A percentile compares a stretch with the other conserved stretches of the same genome.
phyloP scores from a whole-genome alignment of 179 eudicot genomes.

The Beta lomatogona region DNA sequence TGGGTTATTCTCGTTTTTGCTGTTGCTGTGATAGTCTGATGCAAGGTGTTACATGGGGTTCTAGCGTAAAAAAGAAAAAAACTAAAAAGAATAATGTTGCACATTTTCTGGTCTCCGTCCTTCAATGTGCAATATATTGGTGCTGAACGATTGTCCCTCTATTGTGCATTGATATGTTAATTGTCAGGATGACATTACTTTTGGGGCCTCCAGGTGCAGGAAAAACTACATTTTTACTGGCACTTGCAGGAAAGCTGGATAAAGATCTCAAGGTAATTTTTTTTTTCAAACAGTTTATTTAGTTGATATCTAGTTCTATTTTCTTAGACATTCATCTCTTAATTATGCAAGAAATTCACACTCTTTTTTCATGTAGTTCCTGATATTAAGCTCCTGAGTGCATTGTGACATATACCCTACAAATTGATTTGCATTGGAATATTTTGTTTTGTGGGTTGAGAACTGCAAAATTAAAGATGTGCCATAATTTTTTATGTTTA shows the following conservation, averaged over 20 bases:
- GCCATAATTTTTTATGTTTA: not conserved
- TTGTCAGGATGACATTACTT: slow-evolving; percentile 38
- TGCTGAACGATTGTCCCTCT: not conserved
- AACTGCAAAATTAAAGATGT: not conserved
- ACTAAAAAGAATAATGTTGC: not conserved
- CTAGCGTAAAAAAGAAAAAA: not conserved
- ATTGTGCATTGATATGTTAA: slow-evolving; percentile 19
- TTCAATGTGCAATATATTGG: not conserved
- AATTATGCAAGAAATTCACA: not conserved
- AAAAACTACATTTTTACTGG: slow-evolving; percentile 32
- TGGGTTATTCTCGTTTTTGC: not conserved
- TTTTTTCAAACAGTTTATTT: not conserved
- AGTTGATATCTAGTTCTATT: not conserved
- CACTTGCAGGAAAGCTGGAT: slow-evolving; percentile 34
- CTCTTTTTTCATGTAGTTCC: not conserved
- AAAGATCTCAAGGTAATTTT: slow-evolving; percentile 18
- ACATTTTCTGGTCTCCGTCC: not conserved
- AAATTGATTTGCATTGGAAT: not conserved
- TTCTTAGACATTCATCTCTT: not conserved
- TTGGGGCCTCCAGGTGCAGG: slow-evolving; percentile 42
- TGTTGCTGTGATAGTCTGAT: not conserved
- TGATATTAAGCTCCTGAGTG: no score
- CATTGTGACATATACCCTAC: not conserved
- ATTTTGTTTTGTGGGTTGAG: not conserved
- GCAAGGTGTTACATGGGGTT: not conserved